These are phyloP conservation scores for Trypanosoma melophagium DNA, from an alignment of 208 protist genomes.

Conservation along the genomic window DNA sequence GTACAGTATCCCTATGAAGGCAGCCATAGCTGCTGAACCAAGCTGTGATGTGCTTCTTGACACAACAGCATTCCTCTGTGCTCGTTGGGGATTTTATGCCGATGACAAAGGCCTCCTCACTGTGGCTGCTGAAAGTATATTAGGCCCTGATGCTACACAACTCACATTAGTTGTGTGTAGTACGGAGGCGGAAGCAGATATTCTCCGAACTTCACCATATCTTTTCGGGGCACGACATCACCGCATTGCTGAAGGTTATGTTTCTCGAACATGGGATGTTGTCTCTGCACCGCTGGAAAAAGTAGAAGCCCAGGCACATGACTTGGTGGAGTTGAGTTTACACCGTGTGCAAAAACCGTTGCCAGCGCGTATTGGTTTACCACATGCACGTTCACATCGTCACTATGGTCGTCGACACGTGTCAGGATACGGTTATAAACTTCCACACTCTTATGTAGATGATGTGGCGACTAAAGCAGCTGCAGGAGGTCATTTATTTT, in stretches of 20 bases:
- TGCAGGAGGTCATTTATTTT: conserved; percentile 79
- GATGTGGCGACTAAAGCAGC: conserved; percentile 60
- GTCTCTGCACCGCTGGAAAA: conserved; percentile 39
- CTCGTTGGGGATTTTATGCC: conserved; percentile 88
- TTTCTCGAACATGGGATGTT: conserved; percentile 82
- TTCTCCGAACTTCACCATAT: conserved; percentile 57
- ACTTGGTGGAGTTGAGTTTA: conserved; percentile 62
- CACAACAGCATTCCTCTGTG: conserved; percentile 75
- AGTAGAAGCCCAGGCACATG: conserved; percentile 28
- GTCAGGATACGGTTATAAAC: conserved; percentile 79
- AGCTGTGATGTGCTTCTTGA: conserved; percentile 80
- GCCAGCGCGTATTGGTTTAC: conserved; percentile 67
- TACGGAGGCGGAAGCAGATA: conserved; percentile 51
- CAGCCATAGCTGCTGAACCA: conserved; percentile 70
- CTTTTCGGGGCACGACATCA: conserved; percentile 84
- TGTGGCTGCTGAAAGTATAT: conserved; percentile 63
- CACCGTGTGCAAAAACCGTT: conserved; percentile 68
- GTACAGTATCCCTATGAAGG: conserved; percentile 91
- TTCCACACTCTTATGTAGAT: conserved; percentile 65
- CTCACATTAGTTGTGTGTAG: conserved; percentile 64
- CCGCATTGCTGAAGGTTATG: conserved; percentile 65
- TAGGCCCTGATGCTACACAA: conserved; percentile 48
- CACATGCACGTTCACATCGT: conserved; percentile 70
- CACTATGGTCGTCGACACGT: conserved; percentile 71
- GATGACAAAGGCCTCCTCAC: conserved; percentile 83